Evolutionary conservation across 805 yeast genomes (phyloP), one percentile per base, ranked within the genome.

Genomic region (Barnettozyma pratensis): DNA sequence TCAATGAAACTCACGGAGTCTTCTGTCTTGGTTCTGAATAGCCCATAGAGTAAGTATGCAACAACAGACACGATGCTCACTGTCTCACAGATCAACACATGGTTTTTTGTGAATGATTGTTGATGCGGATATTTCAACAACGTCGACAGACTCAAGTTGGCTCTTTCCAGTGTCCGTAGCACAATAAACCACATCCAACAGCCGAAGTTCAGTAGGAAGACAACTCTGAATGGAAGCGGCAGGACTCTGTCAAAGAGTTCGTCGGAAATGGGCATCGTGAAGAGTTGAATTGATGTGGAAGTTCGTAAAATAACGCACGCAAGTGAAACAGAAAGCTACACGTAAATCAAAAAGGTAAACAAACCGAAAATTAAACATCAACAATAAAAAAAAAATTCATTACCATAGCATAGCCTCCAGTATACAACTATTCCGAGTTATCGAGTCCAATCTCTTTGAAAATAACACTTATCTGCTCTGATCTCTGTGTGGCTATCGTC

Each of bases 401-500:
- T 39, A 19, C 19, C 19, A 19, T 19, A 19, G 19, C 19, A 19
- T 19, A 19, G 19, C 19, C 19, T 19, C 19, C 19, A 19, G 19
- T 19, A 19, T 19, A 19, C 19, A 19, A 19, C 19, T 35, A 35
- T 27, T 44, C 32, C 6, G 19, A 11, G 39, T 35, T 41, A 10
- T 62, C 62, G 39, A 67, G 55, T 0, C 75, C 79, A 72, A 80
- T 74, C 56, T 83, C 86, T 11, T 73, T 68, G 55, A 80, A 63
- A 6, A 82, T 73, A 36, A 74, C 80, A 10, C 66, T 63, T 5
- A 78, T 59, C 41, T 74, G 68, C 29, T 76, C 65, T 28, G 72
- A 66, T 50, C 79, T 70, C 50, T 80, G 84, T 45, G 78, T 80
- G 0, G 87, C 85, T 32, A 84, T 80, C 69, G 81, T 62, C 38